Conservation (phyloP, 345 rosid genomes). For the Citrus medica region DNA sequence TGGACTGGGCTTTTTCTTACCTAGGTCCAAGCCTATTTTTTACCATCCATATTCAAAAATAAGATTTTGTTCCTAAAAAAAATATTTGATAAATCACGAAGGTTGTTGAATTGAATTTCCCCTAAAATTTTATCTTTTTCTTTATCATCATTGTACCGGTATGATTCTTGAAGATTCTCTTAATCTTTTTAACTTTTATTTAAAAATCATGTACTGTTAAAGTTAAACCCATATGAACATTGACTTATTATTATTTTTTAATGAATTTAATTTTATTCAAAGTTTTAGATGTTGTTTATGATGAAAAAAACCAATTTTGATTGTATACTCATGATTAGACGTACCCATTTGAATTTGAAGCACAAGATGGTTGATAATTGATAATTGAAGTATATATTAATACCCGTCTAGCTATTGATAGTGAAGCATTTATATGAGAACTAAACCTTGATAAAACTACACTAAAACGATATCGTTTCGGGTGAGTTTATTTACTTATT, state of each 20-base stretch:
- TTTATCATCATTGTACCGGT: background rate
- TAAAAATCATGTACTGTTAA: background rate
- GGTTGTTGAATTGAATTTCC: too few species aligned
- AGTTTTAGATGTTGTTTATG: background rate
- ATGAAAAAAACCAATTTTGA: background rate
- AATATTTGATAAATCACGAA: too few species aligned
- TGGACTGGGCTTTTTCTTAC: fast-evolving
- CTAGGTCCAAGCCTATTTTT: fast-evolving
- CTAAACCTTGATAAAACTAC: background rate
- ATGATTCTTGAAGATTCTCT: background rate
- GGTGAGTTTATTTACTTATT: too few species aligned
- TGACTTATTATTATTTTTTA: background rate
- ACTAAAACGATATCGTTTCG: too few species aligned
- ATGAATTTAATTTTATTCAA: background rate
- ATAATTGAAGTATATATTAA: background rate
- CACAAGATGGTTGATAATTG: background rate
- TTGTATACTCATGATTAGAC: background rate
- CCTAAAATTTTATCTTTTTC: background rate
- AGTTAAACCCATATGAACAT: background rate
- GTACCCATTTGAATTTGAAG: background rate
- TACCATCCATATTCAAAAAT: too few species aligned
- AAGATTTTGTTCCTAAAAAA: too few species aligned
- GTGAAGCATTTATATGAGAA: background rate
- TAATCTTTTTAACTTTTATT: background rate
- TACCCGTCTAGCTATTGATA: background rate